phyloP scores from a whole-genome alignment of 1,139 yeast genomes.

The Pneumocystis jirovecii region DNA sequence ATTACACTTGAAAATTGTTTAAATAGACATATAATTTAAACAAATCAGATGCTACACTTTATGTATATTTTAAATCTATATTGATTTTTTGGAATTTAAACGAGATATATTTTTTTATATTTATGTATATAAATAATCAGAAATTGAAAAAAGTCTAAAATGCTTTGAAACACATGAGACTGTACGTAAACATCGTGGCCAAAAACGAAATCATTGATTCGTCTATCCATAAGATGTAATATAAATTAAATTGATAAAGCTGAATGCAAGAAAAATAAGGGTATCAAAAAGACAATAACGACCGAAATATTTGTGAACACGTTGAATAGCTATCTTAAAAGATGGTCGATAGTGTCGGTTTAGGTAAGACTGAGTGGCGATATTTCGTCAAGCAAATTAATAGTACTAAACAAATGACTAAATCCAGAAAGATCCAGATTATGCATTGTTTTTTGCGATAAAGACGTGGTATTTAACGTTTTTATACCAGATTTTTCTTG shows the following conservation, averaged over 20 bases:
- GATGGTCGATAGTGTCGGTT: background rate
- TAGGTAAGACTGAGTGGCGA: background rate
- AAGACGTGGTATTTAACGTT: background rate
- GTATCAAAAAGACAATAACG: background rate
- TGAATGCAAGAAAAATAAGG: background rate
- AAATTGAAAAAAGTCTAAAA: background rate
- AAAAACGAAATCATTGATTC: background rate
- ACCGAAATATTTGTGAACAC: background rate
- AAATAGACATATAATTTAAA: too few relatives aligned
- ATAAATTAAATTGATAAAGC: background rate
- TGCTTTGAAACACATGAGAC: background rate
- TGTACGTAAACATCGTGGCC: background rate
- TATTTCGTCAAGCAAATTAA: background rate
- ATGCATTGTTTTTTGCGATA: background rate
- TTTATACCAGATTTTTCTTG: background rate
- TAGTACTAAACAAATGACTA: background rate
- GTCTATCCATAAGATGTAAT: background rate
- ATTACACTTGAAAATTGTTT: too few relatives aligned
- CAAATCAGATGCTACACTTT: too few relatives aligned
- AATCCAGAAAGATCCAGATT: background rate
- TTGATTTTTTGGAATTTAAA: too few relatives aligned
- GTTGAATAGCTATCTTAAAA: background rate
- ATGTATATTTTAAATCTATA: too few relatives aligned
- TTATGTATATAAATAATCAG: background rate
- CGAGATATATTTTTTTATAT: background rate